Base-by-base conservation (phyloP, 1,284 basidiomycete species). In the Fomitopsis betulina region DNA sequence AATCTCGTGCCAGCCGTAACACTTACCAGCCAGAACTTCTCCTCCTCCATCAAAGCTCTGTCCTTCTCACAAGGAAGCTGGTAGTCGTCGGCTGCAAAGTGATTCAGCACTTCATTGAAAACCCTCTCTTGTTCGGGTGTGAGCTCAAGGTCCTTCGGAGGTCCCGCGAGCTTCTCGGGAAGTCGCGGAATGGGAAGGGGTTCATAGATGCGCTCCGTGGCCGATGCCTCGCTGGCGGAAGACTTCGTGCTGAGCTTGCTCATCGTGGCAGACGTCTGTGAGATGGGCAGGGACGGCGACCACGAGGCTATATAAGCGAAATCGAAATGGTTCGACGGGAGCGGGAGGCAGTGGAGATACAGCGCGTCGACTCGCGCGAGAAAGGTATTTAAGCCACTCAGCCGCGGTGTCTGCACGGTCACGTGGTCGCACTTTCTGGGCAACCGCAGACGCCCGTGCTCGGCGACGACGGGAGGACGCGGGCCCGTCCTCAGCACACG, bases 21-120 rank as follows among this genome's bases (percentile, higher is more conserved):
- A 74, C 81, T 58, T 60, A 84, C 81, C 67, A 92, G 75, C 88
- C 89, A 92, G 70, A 89, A 89, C 70, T 84, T 83, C 69, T 92
- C 89, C 49, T 77, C 78, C 49, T 89, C 87, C 49, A 63, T 76
- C 51, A 91, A 72, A 51, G 74, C 69, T 12, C 77, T 79, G 7
- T 82, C 76, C 47, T 79, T 76, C 64, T 75, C 69, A 13, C 73
- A 76, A 9, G 86, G 82, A 40, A 91, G 67, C 12, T 65, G 68
- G 67, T 89, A 90, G 2, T 74, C 76, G 0, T 75, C 65, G 21
- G 71, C 69, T 6, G 78, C 65, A 65, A 91, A 90, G 68, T 91
- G 83, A 9, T 72, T 74, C 45, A 86, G 73, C 12, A 91, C 83
- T 43, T 76, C 73, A 25, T 81, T 71, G 62, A 83, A 82, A 71